Evolutionary conservation across 495 filamentous ascomycete species (phyloP).

Genomic region (Penicillium goetzii): DNA sequence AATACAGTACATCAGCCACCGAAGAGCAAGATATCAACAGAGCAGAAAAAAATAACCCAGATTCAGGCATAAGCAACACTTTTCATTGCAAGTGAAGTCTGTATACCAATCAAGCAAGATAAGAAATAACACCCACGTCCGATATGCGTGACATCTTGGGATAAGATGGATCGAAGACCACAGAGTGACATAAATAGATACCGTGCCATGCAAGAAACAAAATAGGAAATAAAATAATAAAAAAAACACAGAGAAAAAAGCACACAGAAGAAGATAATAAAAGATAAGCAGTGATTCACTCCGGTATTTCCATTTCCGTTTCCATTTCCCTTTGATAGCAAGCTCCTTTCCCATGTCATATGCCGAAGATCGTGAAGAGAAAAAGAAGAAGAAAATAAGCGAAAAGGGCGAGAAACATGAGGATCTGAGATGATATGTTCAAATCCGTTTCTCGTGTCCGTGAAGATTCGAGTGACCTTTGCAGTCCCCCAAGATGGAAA

Average conservation of each 20-base stretch:
- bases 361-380: constrained; percentile 31
- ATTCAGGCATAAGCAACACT: constrained; percentile 28
- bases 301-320: constrained; percentile 30
- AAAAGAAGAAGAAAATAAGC: constrained; percentile 8
- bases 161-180: constrained; percentile 23
- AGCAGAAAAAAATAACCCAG: background rate
- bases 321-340: constrained; percentile 9
- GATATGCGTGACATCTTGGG: constrained; percentile 26
- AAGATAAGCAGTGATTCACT: constrained; percentile 15
- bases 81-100: constrained; percentile 30
- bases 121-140: constrained; percentile 30
- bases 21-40: constrained; percentile 28
- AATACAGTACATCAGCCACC: constrained; percentile 32
- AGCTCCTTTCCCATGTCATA: constrained; percentile 29
- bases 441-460: constrained; percentile 7
- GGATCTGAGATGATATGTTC: constrained; percentile 6
- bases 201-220: constrained; percentile 28
- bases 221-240: background rate
- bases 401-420: background rate
- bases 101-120: constrained; percentile 34
- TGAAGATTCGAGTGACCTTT: constrained; percentile 6
- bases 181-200: constrained; percentile 28
- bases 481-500: constrained; percentile 11
- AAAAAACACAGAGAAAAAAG: background rate
- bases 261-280: constrained; percentile 1